Percentiles rank a stretch among this genome's conserved stretches.
phyloP scores from a whole-genome alignment of 2,329 filamentous ascomycete genomes.

The Aspergillus sp. region DNA sequence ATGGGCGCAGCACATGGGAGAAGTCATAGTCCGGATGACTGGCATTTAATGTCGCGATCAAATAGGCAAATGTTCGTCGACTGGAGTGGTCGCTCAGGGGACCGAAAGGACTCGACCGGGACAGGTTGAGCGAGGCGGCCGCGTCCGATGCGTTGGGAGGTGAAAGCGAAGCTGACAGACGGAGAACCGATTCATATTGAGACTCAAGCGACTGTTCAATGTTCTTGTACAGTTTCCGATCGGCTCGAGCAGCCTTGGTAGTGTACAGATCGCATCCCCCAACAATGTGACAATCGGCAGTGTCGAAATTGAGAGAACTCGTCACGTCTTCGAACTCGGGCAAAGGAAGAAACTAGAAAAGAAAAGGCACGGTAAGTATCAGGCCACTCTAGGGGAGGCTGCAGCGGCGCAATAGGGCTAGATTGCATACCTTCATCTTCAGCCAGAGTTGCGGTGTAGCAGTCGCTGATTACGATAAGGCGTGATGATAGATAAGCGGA shows the following conservation, averaged over 20 bases:
- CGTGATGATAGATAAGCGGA: not conserved
- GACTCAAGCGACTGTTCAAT: conserved; percentile 90
- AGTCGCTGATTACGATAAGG: conserved; percentile 4
- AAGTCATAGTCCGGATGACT: conserved; percentile 98
- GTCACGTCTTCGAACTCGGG: conserved; percentile 90
- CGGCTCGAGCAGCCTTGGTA: conserved; percentile 89
- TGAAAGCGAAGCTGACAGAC: conserved; percentile 83
- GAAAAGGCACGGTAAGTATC: conserved; percentile 1
- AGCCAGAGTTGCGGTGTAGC: conserved; percentile 10
- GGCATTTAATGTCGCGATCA: conserved; percentile 95
- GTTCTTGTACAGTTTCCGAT: conserved; percentile 96
- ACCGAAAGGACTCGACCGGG: conserved; percentile 87
- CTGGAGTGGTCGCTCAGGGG: conserved; percentile 84
- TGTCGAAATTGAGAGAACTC: conserved; percentile 92
- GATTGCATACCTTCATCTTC: conserved; percentile 24
- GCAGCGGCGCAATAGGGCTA: not conserved
- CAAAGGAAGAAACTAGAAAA: conserved; percentile 79
- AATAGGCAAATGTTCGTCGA: conserved; percentile 88
- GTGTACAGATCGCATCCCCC: conserved; percentile 97
- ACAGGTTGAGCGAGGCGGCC: conserved; percentile 69
- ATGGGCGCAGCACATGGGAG: conserved; percentile 82
- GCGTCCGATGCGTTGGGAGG: conserved; percentile 75
- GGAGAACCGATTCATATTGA: conserved; percentile 84
- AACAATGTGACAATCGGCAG: conserved; percentile 85
- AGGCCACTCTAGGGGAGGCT: not conserved